Evolutionary conservation across 139 green algal species (phyloP), one percentile per base, ranked within the genome.

Genomic region (Coelastrella sp.): DNA sequence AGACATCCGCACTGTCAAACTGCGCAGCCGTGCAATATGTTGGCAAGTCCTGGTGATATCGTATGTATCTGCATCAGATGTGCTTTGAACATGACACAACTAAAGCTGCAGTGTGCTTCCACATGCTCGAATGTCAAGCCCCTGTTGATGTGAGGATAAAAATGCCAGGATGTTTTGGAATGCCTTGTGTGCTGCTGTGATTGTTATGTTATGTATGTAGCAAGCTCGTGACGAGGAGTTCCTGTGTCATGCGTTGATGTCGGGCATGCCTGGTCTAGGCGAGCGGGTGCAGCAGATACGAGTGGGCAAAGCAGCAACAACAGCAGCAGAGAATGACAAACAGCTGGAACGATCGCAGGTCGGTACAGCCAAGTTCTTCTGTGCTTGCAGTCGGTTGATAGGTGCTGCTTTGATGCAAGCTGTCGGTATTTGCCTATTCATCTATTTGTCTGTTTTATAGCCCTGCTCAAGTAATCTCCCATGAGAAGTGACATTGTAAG

Each of bases 281-380:
- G 96, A 98, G 88, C 94, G 98, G 0, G 97, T 99, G 71, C 93
- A 96, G 89, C 87, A 94, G 64, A 98, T 99, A 92, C 92, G 94
- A 8, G 89, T 91, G 19, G 96, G 96, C 79, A 92, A 89, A 73
- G 94, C 92, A 0, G 92, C 93, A 66, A 96, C 92, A 83, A 93
- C 73, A 8, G 89, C 90, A 3, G 68, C 79, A 10, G 93, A 96
- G n/a, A 96, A 96, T 32, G 86, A 95, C 20, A 82, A 65, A 68
- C 93, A 94, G 87, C 92, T 95, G 88, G 92, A 95, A 73, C 85
- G 93, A 85, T 95, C 91, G n/a, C 92, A 93, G 93, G 93, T 92
- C 83, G 5, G 88, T 58, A 16, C 0, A 7, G 13, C 7, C 13
- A 7, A 17, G 74, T 16, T 77, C 13, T 47, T 47, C 1, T 47